A percentile compares a stretch with the other conserved stretches of the same genome.
phyloP scores from a whole-genome alignment of 78 protist species.

The Dictyostelium brefeldianum region DNA sequence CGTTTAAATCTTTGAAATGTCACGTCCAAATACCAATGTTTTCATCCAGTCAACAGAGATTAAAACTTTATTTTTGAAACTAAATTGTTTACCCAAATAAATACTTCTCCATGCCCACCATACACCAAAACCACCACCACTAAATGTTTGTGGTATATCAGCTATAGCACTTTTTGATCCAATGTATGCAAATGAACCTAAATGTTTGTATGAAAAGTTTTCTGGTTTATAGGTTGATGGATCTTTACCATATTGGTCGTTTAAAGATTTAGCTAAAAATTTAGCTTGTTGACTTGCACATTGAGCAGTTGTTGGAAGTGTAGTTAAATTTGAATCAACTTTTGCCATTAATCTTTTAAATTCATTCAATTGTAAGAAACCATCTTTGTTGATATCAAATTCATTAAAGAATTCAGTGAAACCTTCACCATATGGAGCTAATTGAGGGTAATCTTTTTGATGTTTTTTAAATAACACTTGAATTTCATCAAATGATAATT shows the following conservation, averaged over 20 bases:
- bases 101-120: conserved; percentile 78
- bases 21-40: conserved; percentile 70
- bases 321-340: conserved; percentile 73
- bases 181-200: conserved; percentile 77
- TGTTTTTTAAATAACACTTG: conserved; percentile 15
- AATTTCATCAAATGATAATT: conserved; percentile 58
- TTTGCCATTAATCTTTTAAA: conserved; percentile 51
- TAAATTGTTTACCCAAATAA: conserved; percentile 66
- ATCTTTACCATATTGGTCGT: not conserved
- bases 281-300: conserved; percentile 74
- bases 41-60: conserved; percentile 56
- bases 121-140: conserved; percentile 67
- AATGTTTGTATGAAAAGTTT: conserved; percentile 63
- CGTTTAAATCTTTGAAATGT: conserved; percentile 36
- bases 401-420: conserved; percentile 41
- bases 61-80: conserved; percentile 39
- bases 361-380: conserved; percentile 56
- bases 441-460: conserved; percentile 63
- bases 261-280: conserved; percentile 63
- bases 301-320: conserved; percentile 84
- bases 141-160: conserved; percentile 51
- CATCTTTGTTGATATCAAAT: conserved; percentile 70
- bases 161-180: conserved; percentile 70
- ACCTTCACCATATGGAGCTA: conserved; percentile 9
- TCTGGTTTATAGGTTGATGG: not conserved